These are phyloP conservation scores for Sphaerobolus stellatus DNA, from an alignment of 1,284 basidiomycete species.

Conservation along the genomic window DNA sequence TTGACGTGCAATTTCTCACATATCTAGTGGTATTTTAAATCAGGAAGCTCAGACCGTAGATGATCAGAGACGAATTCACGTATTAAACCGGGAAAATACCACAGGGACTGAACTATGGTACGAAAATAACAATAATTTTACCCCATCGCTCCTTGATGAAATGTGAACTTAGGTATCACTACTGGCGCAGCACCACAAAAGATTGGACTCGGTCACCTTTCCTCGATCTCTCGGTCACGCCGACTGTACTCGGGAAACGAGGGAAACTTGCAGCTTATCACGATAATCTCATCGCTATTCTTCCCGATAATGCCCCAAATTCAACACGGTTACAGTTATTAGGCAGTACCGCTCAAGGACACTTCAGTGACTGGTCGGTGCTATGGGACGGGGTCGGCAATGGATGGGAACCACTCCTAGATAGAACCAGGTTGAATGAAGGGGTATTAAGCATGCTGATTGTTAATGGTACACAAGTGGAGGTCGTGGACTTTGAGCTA, in stretches of 20 bases:
- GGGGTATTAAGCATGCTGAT: constrained; percentile 39
- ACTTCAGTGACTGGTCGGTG: constrained; percentile 39
- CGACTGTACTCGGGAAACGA: constrained; percentile 43
- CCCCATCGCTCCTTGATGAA: neutral
- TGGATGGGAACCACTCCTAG: constrained; percentile 39
- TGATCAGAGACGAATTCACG: constrained; percentile 37
- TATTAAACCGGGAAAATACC: constrained; percentile 44
- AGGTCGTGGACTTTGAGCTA: constrained; percentile 31
- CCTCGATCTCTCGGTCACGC: constrained; percentile 41
- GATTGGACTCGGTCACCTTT: constrained; percentile 41
- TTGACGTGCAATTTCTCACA: neutral
- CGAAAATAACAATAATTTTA: constrained; percentile 3
- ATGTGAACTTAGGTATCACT: constrained; percentile 35
- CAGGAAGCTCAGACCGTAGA: constrained; percentile 45
- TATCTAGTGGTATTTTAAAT: constrained; percentile 41
- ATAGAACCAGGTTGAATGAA: constrained; percentile 36
- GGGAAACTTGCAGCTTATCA: constrained; percentile 36
- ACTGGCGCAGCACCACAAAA: constrained; percentile 38
- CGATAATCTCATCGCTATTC: constrained; percentile 31
- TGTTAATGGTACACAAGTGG: constrained; percentile 36
- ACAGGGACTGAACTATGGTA: constrained; percentile 41
- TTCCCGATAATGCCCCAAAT: constrained; percentile 40
- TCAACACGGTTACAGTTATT: constrained; percentile 38
- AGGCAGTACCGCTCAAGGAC: constrained; percentile 32
- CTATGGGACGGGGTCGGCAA: constrained; percentile 37